Percentiles rank a stretch among this genome's conserved stretches.
phyloP scores from a whole-genome alignment of 805 yeast species.

The Metschnikowia noctiluminum region DNA sequence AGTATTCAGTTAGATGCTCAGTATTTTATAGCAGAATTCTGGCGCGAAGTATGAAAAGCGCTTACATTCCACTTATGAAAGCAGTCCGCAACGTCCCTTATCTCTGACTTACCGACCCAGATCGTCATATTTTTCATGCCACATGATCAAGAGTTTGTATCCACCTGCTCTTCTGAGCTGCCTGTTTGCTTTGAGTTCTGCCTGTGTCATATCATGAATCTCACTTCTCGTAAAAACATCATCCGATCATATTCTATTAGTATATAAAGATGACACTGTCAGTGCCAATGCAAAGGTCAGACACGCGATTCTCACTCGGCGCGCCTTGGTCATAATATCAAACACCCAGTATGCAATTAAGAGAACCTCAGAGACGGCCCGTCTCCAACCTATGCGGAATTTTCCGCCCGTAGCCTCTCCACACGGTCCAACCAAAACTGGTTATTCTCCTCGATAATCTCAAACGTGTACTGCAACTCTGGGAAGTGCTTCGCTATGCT shows the following conservation, averaged over 20 bases:
- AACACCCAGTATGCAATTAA: neutral
- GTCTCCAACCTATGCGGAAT: neutral
- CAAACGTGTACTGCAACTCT: slow-evolving; percentile 52
- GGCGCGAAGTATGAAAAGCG: too few relatives aligned
- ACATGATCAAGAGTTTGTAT: neutral
- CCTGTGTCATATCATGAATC: neutral
- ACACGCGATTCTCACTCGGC: neutral
- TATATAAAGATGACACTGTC: neutral
- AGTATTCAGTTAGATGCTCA: too few relatives aligned
- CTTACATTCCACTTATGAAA: too few relatives aligned
- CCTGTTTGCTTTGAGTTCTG: too few relatives aligned
- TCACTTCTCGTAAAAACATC: neutral
- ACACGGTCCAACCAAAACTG: slow-evolving; percentile 47
- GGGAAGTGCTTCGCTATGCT: slow-evolving; percentile 62
- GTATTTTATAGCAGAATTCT: too few relatives aligned
- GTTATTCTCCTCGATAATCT: slow-evolving; percentile 52
- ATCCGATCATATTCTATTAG: neutral
- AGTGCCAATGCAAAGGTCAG: neutral
- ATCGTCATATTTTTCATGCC: too few relatives aligned
- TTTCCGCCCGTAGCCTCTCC: neutral
- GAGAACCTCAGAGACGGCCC: neutral
- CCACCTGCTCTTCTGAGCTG: neutral
- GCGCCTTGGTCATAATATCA: neutral
- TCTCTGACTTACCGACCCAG: too few relatives aligned
- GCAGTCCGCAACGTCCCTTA: too few relatives aligned